Evolutionary conservation across 2,329 filamentous ascomycete genomes (phyloP), one percentile per base, ranked within the genome.

Genomic region (Exophiala sp.): DNA sequence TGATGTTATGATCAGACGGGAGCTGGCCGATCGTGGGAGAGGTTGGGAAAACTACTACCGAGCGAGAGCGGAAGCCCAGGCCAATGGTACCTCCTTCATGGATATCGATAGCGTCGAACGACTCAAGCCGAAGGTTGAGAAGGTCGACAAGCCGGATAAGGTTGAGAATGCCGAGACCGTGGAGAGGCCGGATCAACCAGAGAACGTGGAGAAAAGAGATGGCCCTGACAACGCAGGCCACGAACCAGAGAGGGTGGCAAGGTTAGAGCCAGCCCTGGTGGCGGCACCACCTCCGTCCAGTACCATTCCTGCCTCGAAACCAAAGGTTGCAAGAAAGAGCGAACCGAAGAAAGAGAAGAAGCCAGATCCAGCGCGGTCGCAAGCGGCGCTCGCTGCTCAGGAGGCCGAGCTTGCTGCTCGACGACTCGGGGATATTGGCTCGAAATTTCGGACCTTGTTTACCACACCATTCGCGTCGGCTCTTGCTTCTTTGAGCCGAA

Each of bases 1-100:
- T 56, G 78, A 80, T 53, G 79, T 81, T 9, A 84, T 84, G 81
- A 80, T 83, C 40, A 73, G 78, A 49, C 76, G 80, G 24, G 79
- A 83, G 64, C 70, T 84, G n/a, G 75, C 78, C 39, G 70, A 75
- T 42, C 73, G 78, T 37, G 77, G 77, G 30, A 77, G 81, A 46
- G 73, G 73, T 2, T 73, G 71, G 68, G 72, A 75, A 38, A 71
- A 70, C 16, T 75, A 74, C 55, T 64, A 67, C 18, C 67, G 67
- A 35, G 74, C 76, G 18, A 77, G 76, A 64, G 69, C 68, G 18
- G 65, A 72, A 41, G 77, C 77, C 1, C 70, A 77, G 42, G 67
- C 66, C 37, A 69, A 68, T 11, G 80, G 79, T 5, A 69, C 70
- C 45, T 68, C 73, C n/a, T 75, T 83, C 45, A 64, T 82, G 9